A percentile compares a stretch with the other conserved stretches of the same genome.
Evolutionary conservation across 164 flowering plant species (phyloP).

Genomic region (Taxillus chinensis): DNA sequence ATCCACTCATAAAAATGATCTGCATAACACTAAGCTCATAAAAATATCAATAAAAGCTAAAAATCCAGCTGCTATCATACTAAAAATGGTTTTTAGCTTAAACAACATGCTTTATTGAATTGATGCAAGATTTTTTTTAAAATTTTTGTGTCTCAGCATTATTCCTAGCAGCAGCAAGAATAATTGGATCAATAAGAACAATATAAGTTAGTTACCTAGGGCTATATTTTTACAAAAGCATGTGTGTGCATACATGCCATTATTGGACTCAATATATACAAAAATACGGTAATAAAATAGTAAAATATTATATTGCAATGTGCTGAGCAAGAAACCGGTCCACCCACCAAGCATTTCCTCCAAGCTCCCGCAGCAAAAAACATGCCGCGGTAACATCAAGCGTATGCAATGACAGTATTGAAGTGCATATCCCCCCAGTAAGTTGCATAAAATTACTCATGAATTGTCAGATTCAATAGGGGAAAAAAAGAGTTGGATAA

Average conservation of each 20-base stretch:
- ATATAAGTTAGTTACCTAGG: too few species aligned
- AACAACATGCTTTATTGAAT: too few species aligned
- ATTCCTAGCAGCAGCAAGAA: too few species aligned
- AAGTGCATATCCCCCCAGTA: too few species aligned
- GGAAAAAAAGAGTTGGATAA: not conserved
- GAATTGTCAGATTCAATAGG: not conserved
- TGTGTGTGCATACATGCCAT: conserved; percentile 82
- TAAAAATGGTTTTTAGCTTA: too few species aligned
- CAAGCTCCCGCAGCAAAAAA: conserved; percentile 64
- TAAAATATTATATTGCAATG: conserved; percentile 61
- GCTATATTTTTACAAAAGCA: not conserved
- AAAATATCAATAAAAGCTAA: not conserved
- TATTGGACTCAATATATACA: conserved; percentile 90
- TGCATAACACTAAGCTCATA: conserved; percentile 23
- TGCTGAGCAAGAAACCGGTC: conserved; percentile 95
- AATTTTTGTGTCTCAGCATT: too few species aligned
- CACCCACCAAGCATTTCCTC: conserved; percentile 87
- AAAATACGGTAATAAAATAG: conserved; percentile 78
- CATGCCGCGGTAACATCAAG: conserved; percentile 3
- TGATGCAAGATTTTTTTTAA: too few species aligned
- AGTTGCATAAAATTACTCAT: too few species aligned
- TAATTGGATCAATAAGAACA: too few species aligned
- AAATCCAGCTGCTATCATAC: too few species aligned
- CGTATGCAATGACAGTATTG: too few species aligned
- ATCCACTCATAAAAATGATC: conserved; percentile 98